Conservation (phyloP, 2,329 filamentous ascomycete genomes). For the Cercospora canescens region DNA sequence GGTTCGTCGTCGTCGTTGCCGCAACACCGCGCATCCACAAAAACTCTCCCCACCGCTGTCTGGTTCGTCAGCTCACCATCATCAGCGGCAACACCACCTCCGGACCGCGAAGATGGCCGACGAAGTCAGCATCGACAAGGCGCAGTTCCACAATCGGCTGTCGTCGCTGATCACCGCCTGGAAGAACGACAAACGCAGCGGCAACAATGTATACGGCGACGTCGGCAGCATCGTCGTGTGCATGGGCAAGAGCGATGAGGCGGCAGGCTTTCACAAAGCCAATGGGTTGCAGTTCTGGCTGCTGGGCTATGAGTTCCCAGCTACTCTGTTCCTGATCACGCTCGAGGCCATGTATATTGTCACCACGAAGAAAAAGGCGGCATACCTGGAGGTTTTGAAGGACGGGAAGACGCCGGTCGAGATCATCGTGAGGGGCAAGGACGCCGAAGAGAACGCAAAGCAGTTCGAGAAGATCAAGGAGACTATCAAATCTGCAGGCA, state of each 20-base stretch:
- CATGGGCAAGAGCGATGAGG: conserved; percentile 93
- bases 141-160: conserved; percentile 90
- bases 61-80: conserved; percentile 17
- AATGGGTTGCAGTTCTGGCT: conserved; percentile 99
- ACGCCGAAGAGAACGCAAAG: conserved; percentile 87
- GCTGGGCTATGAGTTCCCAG: conserved; percentile 96
- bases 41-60: conserved; percentile 13
- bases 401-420: conserved; percentile 87
- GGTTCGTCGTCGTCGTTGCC: conserved; percentile 6
- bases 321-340: conserved; percentile 91
- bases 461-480: conserved; percentile 82
- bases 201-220: conserved; percentile 81
- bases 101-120: conserved; percentile 57
- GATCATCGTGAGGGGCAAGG: conserved; percentile 87
- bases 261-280: conserved; percentile 86
- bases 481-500: conserved; percentile 83
- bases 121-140: conserved; percentile 94
- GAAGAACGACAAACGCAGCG: conserved; percentile 92
- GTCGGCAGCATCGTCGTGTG: conserved; percentile 83
- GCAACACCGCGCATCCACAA: conserved; percentile 4
- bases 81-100: conserved; percentile 20
- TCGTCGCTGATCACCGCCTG: conserved; percentile 84
- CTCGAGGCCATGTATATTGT: conserved; percentile 85
- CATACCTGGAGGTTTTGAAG: conserved; percentile 89
- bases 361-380: conserved; percentile 96